Base-by-base conservation (phyloP, 306 rosid species). In the Ammopiptanthus mongolicus region DNA sequence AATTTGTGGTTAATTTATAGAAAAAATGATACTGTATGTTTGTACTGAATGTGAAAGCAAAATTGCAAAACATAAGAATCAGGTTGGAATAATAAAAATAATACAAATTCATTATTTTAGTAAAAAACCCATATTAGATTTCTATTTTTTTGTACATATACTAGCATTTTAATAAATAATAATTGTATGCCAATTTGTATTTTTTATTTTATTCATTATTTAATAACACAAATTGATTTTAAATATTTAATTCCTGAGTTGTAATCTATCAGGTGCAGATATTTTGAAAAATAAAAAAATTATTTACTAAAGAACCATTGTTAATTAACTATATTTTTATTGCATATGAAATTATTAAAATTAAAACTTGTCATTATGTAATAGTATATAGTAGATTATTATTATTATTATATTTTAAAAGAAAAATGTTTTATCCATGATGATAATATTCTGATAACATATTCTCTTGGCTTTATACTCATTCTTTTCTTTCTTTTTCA, bases 401-500 rank as follows among this genome's bases (percentile, higher is more conserved):
- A 0, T 25, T 25, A 0, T n/a, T n/a, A n/a, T n/a, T n/a, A n/a
- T n/a, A n/a, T 25, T 25, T 47, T 47, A 1, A 21, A 18, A 2
- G 4, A 41, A 41, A 41, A 41, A 10, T 8, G 9, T 2, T 12
- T 19, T 18, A 10, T 64, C n/a, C 14, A n/a, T 3, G 15, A 25
- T 19, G 52, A 53, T 74, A 58, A 67, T 60, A 75, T 61, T 77
- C 55, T 5, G 8, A 6, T 55, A 56, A 31, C 47, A 0, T 41
- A 41, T 66, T 67, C 82, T 53, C 11, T 41, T 23, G 65, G 79
- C 88, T 81, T 77, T 73, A 80, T 56, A 46, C 78, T 75, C 12
- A 28, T 73, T 62, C 81, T 44, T 52, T 36, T 29, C 77, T 56
- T 81, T 80, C 79, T 46, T 79, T 77, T 80, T 85, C 78, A 41